Evolutionary conservation across 805 yeast genomes (phyloP), one percentile per base, ranked within the genome.

Genomic region (Hanseniaspora singularis): DNA sequence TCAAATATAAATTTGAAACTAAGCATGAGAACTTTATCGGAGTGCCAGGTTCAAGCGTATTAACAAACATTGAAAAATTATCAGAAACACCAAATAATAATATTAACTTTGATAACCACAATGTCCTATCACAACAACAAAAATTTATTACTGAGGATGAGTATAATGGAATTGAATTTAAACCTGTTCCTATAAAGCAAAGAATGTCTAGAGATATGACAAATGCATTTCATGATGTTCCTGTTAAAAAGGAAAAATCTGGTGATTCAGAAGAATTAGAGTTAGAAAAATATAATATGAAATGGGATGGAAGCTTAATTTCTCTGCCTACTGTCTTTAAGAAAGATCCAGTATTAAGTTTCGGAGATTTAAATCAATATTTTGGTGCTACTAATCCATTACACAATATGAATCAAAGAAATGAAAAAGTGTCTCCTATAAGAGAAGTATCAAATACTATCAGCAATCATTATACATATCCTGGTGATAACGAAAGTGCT

Each of bases 281-380:
- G 8, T 7, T 43, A 15, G 42, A 37, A 24, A 23, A 45, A 20
- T 45, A 45, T 30, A 5, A 36, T 7, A 36, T 36, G 33, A 40
- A 47, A n/a, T 47, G 50, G 50, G 47, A 37, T 14, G 40, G 40
- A 6, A 41, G 27, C 16, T 40, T 38, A 2, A 55, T 51, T 23
- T 55, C 56, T 2, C 53, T 60, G 48, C 58, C 55, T 4, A 62
- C 56, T 34, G 64, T 63, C 1, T 52, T 61, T 22, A 61, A 61
- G 26, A 48, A 56, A 20, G 64, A 61, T 43, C 62, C 64, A 4
- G 60, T 60, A 6, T 50, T 61, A 37, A 60, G 58, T 36, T 53
- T 55, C 14, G 58, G 55, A 2, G 61, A 58, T 39, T 46, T 60
- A 22, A 50, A 51, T 2, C 51, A 52, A 14, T 55, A 53, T 38